phyloP scores from a whole-genome alignment of 2,329 filamentous ascomycete genomes.

The Exophiala sp. region DNA sequence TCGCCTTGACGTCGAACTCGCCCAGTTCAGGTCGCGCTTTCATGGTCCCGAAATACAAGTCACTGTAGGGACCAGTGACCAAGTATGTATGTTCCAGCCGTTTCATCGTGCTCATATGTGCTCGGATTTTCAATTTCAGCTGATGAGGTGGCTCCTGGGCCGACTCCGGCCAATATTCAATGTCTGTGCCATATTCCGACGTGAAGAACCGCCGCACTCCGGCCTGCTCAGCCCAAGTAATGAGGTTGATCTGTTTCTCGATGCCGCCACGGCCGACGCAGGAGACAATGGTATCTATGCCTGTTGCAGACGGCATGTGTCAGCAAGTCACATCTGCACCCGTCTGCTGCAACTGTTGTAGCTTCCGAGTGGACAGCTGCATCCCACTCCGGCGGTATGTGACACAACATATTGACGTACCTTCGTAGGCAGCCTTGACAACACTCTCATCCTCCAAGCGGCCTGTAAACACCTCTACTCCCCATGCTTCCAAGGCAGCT shows the following conservation, averaged over 20 bases:
- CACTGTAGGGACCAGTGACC: slow-evolving; percentile 64
- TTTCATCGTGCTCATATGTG: slow-evolving; percentile 46
- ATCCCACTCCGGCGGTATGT: background rate
- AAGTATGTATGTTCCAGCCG: slow-evolving; percentile 59
- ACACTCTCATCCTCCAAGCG: slow-evolving; percentile 49
- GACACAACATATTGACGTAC: slow-evolving; percentile 29
- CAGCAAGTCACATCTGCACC: background rate
- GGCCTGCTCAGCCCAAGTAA: slow-evolving; percentile 53
- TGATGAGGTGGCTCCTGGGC: slow-evolving; percentile 61
- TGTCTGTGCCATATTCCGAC: slow-evolving; percentile 62
- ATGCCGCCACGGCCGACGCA: slow-evolving; percentile 60
- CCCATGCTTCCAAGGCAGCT: slow-evolving; percentile 41
- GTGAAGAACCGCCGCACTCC: slow-evolving; percentile 60
- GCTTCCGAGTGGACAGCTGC: background rate
- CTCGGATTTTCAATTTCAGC: slow-evolving; percentile 62
- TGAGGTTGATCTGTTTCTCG: slow-evolving; percentile 55
- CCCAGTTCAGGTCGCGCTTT: slow-evolving; percentile 42
- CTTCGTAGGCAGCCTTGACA: slow-evolving; percentile 52
- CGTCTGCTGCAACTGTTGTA: background rate
- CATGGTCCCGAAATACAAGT: slow-evolving; percentile 52
- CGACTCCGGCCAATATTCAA: slow-evolving; percentile 56
- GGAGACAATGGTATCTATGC: slow-evolving; percentile 60
- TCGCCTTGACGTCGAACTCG: slow-evolving; percentile 53
- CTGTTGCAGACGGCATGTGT: slow-evolving; percentile 5
- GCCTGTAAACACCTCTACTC: slow-evolving; percentile 52